phyloP scores from a whole-genome alignment of 306 rosid species.

The Abrus precatorius region DNA sequence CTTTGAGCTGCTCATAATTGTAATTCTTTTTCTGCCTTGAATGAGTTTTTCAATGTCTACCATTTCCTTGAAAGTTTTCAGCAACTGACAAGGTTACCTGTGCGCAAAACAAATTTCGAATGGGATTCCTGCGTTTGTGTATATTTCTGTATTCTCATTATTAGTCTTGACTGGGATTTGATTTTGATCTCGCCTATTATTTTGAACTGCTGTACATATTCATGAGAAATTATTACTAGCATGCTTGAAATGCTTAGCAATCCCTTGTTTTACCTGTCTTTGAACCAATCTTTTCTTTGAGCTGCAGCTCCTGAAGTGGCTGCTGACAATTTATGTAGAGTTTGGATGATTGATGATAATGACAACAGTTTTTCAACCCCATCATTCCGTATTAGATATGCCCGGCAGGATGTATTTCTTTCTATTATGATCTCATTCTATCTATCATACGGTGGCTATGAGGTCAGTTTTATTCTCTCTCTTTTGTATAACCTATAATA shows the following conservation, averaged over 20 bases:
- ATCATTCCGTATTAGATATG: conserved; percentile 81
- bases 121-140: background rate
- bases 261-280: conserved; percentile 10
- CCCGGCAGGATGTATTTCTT: conserved; percentile 83
- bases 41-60: background rate
- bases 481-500: background rate
- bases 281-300: conserved; percentile 44
- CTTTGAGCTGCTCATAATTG: background rate
- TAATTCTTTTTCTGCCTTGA: background rate
- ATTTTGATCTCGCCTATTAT: conserved; percentile 11
- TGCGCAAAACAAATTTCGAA: background rate
- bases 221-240: background rate
- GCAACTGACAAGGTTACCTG: background rate
- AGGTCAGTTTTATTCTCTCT: conserved; percentile 54
- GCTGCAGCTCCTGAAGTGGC: conserved; percentile 77
- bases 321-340: conserved; percentile 69
- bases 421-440: conserved; percentile 86
- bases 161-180: background rate
- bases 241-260: conserved; percentile 30
- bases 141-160: conserved; percentile 13
- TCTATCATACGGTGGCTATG: conserved; percentile 64
- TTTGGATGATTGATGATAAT: conserved; percentile 84
- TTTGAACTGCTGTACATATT: conserved; percentile 3
- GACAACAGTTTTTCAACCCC: conserved; percentile 92
- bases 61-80: conserved; percentile 3